Percentiles rank a stretch among this genome's conserved stretches.
phyloP scores from a whole-genome alignment of 2,329 filamentous ascomycete genomes.

The Huntiella abstrusa region DNA sequence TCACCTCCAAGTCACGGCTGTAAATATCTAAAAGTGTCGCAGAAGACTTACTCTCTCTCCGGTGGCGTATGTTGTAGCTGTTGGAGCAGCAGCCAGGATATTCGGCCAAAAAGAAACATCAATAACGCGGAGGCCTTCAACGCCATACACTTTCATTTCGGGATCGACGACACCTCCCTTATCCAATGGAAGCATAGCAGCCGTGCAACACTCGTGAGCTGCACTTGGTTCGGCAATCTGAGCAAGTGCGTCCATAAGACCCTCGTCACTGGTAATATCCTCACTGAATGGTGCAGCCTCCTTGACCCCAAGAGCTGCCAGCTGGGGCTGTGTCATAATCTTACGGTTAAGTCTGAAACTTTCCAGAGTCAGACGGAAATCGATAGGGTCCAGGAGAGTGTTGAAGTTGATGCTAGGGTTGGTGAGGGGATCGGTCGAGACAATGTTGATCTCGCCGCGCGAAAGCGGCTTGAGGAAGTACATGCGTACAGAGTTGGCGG shows the following conservation, averaged over 20 bases:
- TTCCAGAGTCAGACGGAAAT: constrained; percentile 17
- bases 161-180: constrained; percentile 22
- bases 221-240: constrained; percentile 6
- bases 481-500: constrained; percentile 16
- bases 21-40: too few species aligned
- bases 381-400: constrained; percentile 21
- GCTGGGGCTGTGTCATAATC: constrained; percentile 17
- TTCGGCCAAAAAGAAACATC: constrained; percentile 18
- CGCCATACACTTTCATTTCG: constrained; percentile 15
- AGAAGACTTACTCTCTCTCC: constrained; percentile 17
- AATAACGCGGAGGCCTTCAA: constrained; percentile 19
- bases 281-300: constrained; percentile 16
- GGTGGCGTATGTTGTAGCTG: constrained; percentile 18
- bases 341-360: constrained; percentile 20
- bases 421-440: constrained; percentile 18
- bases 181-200: constrained; percentile 18
- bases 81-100: constrained; percentile 15
- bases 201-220: constrained; percentile 13
- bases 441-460: constrained; percentile 22
- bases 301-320: constrained; percentile 16
- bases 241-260: constrained; percentile 14
- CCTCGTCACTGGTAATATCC: constrained; percentile 14
- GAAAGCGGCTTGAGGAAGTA: constrained; percentile 22
- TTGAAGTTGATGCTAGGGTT: constrained; percentile 22
- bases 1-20: neutral